Conservation (phyloP, 164 flowering plant genomes). For the Brasenia schreberi region DNA sequence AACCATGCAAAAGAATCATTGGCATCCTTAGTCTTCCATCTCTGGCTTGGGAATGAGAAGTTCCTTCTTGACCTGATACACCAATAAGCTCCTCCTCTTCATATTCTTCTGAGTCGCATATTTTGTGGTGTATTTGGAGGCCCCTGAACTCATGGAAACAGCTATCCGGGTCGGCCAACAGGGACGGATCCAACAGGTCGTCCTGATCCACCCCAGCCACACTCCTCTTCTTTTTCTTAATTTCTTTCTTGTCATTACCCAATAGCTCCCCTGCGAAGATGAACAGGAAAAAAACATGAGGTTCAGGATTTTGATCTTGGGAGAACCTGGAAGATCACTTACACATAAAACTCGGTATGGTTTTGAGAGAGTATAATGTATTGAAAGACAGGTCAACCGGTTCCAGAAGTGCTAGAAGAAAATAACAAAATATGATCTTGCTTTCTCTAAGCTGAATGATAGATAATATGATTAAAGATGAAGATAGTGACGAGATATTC, state of each 20-base stretch:
- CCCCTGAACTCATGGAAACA: constrained; percentile 70
- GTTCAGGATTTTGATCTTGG: neutral
- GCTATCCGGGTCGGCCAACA: constrained; percentile 84
- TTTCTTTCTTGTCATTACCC: constrained; percentile 17
- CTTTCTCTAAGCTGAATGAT: too few species aligned
- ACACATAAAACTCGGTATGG: too few species aligned
- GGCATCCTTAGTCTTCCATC: constrained; percentile 27
- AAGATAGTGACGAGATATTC: too few species aligned
- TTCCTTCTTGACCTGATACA: constrained; percentile 10
- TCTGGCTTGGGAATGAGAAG: constrained; percentile 12
- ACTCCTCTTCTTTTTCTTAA: constrained; percentile 18
- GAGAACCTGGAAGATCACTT: too few species aligned
- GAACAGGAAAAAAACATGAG: neutral
- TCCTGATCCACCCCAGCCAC: constrained; percentile 89
- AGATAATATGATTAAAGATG: too few species aligned
- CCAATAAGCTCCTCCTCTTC: neutral
- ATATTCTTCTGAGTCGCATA: constrained; percentile 25
- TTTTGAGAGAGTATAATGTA: neutral
- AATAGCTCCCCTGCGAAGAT: neutral
- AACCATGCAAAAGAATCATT: constrained; percentile 73
- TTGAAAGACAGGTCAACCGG: neutral
- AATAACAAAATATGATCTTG: neutral
- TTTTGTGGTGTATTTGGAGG: constrained; percentile 74
- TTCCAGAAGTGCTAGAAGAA: neutral
- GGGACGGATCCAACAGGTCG: constrained; percentile 54